Evolutionary conservation across 1,139 yeast genomes (phyloP), one percentile per base, ranked within the genome.

Genomic region (Kurtzmaniella quercitrusa): DNA sequence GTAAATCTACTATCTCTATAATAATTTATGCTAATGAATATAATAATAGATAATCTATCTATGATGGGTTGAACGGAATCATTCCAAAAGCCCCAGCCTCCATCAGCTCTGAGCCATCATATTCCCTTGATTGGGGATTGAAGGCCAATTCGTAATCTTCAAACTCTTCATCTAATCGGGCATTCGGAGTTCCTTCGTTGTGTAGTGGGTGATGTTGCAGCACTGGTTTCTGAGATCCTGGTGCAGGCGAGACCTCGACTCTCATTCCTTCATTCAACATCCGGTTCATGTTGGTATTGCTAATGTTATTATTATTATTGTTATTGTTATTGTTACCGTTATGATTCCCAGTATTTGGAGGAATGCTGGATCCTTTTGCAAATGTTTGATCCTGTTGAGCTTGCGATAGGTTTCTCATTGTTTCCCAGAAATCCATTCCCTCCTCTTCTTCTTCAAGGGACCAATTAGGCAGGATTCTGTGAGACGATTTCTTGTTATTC

Each of bases 391-490:
- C 41, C 37, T 49, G 43, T 40, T 46, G 46, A 23, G 46, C 42
- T 39, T 50, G 48, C 3, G 70, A 61, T 27, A 82, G 58, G 25
- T 81, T 72, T 45, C 85, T 69, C 76, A 84, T 73, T 1, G 81
- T 77, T 51, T 83, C 89, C 86, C 88, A 82, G 55, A 82, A 83
- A 57, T 82, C 89, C 31, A 77, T 53, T 15, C 80, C 88, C 46
- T 65, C 70, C 44, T 68, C 62, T 31, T 58, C 57, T 27, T 52
- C 66, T 23, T 57, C 62, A 5, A 36, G 16, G 10, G 27, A 19
- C 31, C 31, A 27, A 9, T 34, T 49, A 50, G n/a, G 56, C 62
- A 39, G 45, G 43, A 39, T 39, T 50, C 27, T 17, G n/a, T 14
- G 36, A 6, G 36, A 3, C 18, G 36, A 6, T 4, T 3, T 3